Evolutionary conservation across 257 asterid species (phyloP).

Genomic region (Lantana camara): DNA sequence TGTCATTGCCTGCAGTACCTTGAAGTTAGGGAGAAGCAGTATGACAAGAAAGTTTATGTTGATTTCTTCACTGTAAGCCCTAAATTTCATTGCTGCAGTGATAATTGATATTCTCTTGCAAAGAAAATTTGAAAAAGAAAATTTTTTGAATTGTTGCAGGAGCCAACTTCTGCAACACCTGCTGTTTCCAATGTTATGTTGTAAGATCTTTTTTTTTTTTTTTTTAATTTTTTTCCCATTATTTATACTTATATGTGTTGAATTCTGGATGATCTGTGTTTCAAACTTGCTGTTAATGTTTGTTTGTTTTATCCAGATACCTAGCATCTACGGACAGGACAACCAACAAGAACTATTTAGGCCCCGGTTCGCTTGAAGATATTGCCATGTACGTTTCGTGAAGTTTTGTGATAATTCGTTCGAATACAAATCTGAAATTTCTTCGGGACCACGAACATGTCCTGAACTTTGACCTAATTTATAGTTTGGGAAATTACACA

Average conservation of each 20-base stretch:
- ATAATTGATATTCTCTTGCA: background rate
- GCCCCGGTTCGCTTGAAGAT: slow-evolving; percentile 83
- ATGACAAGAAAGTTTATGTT: slow-evolving; percentile 76
- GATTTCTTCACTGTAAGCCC: slow-evolving; percentile 78
- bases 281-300: slow-evolving; percentile 21
- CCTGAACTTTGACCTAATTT: no score
- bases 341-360: slow-evolving; percentile 75
- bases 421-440: no score
- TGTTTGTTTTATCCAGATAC: slow-evolving; percentile 69
- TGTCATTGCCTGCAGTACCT: slow-evolving; percentile 68
- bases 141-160: slow-evolving; percentile 44
- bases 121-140: background rate
- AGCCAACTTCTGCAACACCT: slow-evolving; percentile 52
- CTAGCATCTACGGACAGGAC: slow-evolving; percentile 84
- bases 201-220: no score
- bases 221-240: no score
- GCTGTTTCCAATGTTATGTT: slow-evolving; percentile 70
- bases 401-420: no score
- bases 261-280: background rate
- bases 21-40: slow-evolving; percentile 97
- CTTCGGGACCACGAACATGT: no score
- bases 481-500: no score
- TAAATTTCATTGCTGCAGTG: background rate
- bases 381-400: slow-evolving; percentile 62
- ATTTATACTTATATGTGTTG: slow-evolving; percentile 20